Conservation (phyloP, 305 asterid genomes). For the Plantago coronopus region DNA sequence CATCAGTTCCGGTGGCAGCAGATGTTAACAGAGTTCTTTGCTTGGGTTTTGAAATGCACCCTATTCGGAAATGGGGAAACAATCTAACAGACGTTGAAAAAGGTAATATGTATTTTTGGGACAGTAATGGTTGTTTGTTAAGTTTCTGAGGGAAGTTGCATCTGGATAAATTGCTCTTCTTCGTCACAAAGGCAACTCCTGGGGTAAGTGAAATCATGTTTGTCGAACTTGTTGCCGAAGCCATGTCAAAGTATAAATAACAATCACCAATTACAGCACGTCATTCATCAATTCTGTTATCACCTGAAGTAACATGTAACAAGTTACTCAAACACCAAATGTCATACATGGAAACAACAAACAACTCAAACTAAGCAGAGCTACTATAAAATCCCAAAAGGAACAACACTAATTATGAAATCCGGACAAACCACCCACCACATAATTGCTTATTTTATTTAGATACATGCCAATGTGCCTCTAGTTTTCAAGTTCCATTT, state of each 20-base stretch:
- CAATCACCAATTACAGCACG: conserved; percentile 27
- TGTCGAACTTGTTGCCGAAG: conserved; percentile 50
- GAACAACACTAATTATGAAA: no score
- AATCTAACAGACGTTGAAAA: conserved; percentile 71
- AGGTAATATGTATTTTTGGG: conserved; percentile 51
- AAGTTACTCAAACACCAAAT: not conserved
- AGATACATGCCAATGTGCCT: not conserved
- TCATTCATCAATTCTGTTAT: conserved; percentile 29
- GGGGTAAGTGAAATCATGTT: conserved; percentile 42
- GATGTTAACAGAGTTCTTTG: conserved; percentile 35
- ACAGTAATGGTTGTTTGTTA: conserved; percentile 39
- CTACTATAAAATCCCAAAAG: no score
- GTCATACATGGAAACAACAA: no score
- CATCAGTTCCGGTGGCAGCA: conserved; percentile 67
- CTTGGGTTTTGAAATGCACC: conserved; percentile 40
- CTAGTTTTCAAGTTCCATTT: not conserved
- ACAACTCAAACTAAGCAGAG: no score
- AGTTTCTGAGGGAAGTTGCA: conserved; percentile 40
- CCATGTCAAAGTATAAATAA: conserved; percentile 41
- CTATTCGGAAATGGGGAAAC: conserved; percentile 71
- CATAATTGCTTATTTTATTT: no score
- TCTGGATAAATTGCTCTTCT: conserved; percentile 38
- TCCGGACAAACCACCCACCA: no score
- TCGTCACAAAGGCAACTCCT: conserved; percentile 35
- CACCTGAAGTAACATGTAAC: conserved; percentile 32